Evolutionary conservation across 176 grass and related monocot genomes (phyloP).

Genomic region (Eragrostis nindensis): DNA sequence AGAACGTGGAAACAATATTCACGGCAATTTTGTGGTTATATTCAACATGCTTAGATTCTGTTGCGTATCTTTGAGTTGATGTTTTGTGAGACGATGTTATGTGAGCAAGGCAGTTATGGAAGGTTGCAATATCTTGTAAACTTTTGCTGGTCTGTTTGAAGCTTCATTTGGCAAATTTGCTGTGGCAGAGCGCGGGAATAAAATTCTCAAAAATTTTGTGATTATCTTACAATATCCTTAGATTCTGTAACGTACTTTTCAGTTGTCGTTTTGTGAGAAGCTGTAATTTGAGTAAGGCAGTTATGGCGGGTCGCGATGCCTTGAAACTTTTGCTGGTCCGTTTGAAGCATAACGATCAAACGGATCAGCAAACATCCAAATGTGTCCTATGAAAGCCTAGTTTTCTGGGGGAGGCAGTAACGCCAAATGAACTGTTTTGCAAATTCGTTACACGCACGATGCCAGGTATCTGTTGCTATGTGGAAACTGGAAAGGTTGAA

Average conservation of each 20-base stretch:
- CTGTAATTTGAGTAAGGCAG: conserved; percentile 1
- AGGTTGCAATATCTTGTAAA: no score
- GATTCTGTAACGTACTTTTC: conserved; percentile 21
- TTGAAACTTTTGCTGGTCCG: conserved; percentile 5
- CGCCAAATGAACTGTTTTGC: background rate
- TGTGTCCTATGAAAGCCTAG: background rate
- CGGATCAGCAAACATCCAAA: conserved; percentile 9
- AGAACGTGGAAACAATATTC: no score
- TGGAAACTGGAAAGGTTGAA: conserved; percentile 7
- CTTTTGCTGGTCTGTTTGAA: no score
- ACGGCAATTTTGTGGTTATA: no score
- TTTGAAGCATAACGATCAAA: conserved; percentile 3
- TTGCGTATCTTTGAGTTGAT: no score
- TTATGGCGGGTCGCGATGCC: background rate
- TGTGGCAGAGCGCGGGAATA: background rate
- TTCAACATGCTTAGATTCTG: no score
- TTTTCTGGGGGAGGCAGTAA: background rate
- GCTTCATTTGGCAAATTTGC: background rate
- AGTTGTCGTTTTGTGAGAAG: background rate
- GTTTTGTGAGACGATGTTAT: no score
- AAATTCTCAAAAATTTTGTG: background rate
- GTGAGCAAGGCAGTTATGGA: no score
- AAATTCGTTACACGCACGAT: background rate
- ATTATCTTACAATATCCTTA: background rate
- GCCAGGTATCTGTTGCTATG: background rate